These are phyloP conservation scores for Aspergillus costaricaensis DNA, from an alignment of 2,329 filamentous ascomycete genomes.

Conservation along the genomic window DNA sequence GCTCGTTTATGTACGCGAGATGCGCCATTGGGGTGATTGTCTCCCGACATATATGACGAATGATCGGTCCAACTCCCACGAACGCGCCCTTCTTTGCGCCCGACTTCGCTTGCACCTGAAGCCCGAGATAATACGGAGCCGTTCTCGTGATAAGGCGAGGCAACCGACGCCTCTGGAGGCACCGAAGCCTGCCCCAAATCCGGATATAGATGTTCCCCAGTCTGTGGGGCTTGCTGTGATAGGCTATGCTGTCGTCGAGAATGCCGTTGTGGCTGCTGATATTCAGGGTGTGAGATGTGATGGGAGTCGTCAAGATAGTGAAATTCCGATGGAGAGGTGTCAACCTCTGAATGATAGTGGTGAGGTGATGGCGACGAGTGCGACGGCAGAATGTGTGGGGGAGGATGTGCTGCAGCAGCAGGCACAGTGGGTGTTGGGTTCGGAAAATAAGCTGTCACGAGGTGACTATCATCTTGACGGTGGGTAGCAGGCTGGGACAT, in stretches of 20 bases:
- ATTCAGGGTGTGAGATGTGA: conserved; percentile 25
- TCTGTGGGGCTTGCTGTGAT: conserved; percentile 5
- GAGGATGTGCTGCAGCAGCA: conserved; percentile 20
- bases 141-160: conserved; percentile 26
- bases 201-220: conserved; percentile 24
- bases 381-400: conserved; percentile 14
- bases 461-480: conserved; percentile 31
- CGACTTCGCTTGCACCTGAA: conserved; percentile 29
- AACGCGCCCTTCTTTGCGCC: conserved; percentile 33
- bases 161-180: conserved; percentile 26
- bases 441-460: conserved; percentile 26
- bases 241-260: conserved; percentile 11
- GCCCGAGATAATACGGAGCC: conserved; percentile 26
- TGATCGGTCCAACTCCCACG: conserved; percentile 37
- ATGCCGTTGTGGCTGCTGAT: conserved; percentile 17
- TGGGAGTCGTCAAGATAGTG: conserved; percentile 23
- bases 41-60: conserved; percentile 39
- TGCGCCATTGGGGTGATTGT: conserved; percentile 27
- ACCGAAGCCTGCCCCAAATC: conserved; percentile 17
- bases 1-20: conserved; percentile 31
- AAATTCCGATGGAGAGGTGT: conserved; percentile 22
- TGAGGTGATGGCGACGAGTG: conserved; percentile 6
- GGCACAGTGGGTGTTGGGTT: conserved; percentile 20
- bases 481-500: conserved; percentile 42
- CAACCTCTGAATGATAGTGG: conserved; percentile 7